phyloP scores from a whole-genome alignment of 108 stramenopile genomes.

The Pseudonitzschia pungens region DNA sequence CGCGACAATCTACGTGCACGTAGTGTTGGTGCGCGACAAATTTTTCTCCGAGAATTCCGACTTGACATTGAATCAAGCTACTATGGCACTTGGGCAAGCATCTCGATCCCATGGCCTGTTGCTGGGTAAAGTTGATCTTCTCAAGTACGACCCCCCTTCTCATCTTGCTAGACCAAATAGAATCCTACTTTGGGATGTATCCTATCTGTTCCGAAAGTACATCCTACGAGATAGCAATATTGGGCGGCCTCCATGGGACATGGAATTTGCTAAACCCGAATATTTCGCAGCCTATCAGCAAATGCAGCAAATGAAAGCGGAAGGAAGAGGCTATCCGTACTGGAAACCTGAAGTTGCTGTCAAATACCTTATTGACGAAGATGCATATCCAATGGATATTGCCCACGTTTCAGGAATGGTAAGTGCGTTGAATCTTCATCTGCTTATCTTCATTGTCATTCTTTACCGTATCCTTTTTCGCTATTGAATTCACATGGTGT shows the following conservation, averaged over 20 bases:
- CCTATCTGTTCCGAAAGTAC: conserved; percentile 53
- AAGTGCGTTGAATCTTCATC: background rate
- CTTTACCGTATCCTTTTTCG: background rate
- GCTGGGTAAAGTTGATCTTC: conserved; percentile 66
- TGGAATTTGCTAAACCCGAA: conserved; percentile 57
- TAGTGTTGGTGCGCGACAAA: conserved; percentile 53
- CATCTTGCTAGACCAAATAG: conserved; percentile 67
- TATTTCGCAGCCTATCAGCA: conserved; percentile 47
- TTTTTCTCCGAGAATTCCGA: conserved; percentile 6
- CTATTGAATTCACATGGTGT: background rate
- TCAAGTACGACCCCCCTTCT: conserved; percentile 73
- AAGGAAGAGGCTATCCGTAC: conserved; percentile 66
- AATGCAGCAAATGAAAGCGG: conserved; percentile 55
- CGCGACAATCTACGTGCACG: conserved; percentile 68
- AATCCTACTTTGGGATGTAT: conserved; percentile 62
- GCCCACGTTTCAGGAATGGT: conserved; percentile 39
- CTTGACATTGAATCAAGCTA: conserved; percentile 19
- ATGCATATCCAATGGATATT: conserved; percentile 62
- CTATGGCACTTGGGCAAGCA: conserved; percentile 19
- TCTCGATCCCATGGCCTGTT: conserved; percentile 46
- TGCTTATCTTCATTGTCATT: background rate
- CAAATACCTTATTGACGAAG: conserved; percentile 72
- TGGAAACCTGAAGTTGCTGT: conserved; percentile 85
- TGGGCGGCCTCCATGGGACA: conserved; percentile 69
- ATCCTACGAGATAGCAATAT: conserved; percentile 15